Conservation (phyloP, 768 basidiomycete genomes). For the Collybiopsis luxurians region DNA sequence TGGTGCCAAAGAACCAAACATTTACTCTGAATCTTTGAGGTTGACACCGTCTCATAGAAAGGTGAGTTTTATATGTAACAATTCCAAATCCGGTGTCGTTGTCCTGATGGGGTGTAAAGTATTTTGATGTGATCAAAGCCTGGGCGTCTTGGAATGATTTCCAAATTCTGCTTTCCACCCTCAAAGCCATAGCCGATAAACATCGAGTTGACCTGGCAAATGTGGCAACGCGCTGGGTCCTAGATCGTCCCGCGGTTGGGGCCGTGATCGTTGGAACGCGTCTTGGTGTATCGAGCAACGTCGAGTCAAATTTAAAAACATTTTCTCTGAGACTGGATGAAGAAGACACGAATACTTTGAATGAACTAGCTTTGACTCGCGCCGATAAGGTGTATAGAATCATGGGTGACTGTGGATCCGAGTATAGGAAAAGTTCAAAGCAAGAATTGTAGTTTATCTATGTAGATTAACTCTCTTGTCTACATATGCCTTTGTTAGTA, state of each 20-base stretch:
- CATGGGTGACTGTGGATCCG: constrained; percentile 59
- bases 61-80: constrained; percentile 20
- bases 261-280: constrained; percentile 58
- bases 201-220: constrained; percentile 55
- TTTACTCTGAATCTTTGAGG: constrained; percentile 34
- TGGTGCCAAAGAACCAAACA: constrained; percentile 44
- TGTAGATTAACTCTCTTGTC: too few species aligned
- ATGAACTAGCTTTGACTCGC: constrained; percentile 42
- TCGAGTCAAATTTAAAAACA: constrained; percentile 47
- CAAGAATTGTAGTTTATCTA: too few species aligned
- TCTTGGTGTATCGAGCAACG: constrained; percentile 53
- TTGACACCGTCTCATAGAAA: constrained; percentile 63
- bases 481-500: too few species aligned
- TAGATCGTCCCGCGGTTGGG: constrained; percentile 54
- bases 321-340: constrained; percentile 42
- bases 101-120: constrained; percentile 28
- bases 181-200: constrained; percentile 47
- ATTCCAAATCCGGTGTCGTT: neutral
- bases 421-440: constrained; percentile 35
- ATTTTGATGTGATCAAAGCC: constrained; percentile 52
- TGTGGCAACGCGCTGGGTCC: constrained; percentile 58
- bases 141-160: constrained; percentile 61
- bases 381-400: constrained; percentile 33
- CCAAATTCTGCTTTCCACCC: constrained; percentile 42
- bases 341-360: constrained; percentile 44